Conservation (phyloP, 108 stramenopile species). For the Aurantiochytrium sp. region DNA sequence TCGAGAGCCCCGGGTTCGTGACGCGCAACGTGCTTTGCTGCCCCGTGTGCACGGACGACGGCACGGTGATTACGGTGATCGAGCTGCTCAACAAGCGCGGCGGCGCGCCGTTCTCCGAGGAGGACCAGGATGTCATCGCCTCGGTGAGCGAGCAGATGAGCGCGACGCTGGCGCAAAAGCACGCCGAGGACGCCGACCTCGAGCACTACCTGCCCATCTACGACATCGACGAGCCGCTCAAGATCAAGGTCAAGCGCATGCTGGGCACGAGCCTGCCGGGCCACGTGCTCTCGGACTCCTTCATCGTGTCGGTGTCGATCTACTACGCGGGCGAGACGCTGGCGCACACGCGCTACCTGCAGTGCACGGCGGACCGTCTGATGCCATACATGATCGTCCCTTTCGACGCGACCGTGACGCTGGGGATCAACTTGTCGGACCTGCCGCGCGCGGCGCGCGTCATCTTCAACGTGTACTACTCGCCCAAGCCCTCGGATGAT, state of each 20-base stretch:
- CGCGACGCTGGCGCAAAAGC: neutral
- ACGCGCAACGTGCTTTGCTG: constrained; percentile 15
- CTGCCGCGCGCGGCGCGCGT: constrained; percentile 38
- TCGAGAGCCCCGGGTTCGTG: neutral
- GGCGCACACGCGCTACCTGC: neutral
- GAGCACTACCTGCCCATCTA: constrained; percentile 1
- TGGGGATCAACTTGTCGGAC: constrained; percentile 27
- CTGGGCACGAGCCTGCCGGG: constrained; percentile 12
- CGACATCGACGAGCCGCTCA: neutral
- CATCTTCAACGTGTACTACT: constrained; percentile 25
- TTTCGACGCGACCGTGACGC: neutral
- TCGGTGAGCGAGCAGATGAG: constrained; percentile 10
- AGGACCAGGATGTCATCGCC: constrained; percentile 9
- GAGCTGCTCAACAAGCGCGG: constrained; percentile 17
- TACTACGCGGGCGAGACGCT: neutral
- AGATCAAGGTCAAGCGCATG: neutral
- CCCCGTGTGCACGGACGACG: constrained; percentile 12
- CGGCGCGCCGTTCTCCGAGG: constrained; percentile 6
- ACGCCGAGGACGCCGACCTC: neutral
- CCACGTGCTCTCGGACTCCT: neutral
- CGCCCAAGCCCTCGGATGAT: neutral
- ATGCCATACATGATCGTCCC: neutral
- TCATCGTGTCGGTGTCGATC: neutral
- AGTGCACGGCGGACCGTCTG: neutral
- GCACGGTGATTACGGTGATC: constrained; percentile 10